Base-by-base conservation (phyloP, 306 rosid genomes). In the Pueraria montana region DNA sequence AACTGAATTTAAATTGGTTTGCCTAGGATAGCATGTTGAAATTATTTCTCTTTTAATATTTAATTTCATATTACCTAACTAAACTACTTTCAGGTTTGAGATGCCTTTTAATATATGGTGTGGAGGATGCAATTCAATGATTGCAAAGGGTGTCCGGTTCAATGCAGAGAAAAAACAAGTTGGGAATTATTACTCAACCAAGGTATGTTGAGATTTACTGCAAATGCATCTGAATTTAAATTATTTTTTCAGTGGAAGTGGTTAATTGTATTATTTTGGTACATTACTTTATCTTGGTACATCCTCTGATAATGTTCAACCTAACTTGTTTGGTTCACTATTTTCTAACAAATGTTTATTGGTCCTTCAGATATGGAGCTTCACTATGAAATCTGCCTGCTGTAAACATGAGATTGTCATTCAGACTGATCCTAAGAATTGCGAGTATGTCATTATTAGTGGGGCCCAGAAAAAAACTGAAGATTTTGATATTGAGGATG, bases 41-140 rank as follows among this genome's bases (percentile, higher is more conserved):
- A 12, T 4, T 73, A 11, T 16, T 73, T 49, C 49, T 36, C 11
- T 50, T 61, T 42, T 68, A 61, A 34, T 10, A 12, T 73, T 49
- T 38, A 32, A 18, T 21, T 56, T 56, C 78, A 21, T 63, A 14
- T 79, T 56, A 26, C 46, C 56, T 59, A 17, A 65, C 48, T 68
- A 46, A 34, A 69, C 42, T 74, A 58, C 40, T 68, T 74, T 76
- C 90, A 92, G 98, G 90, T 94, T 96, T 73, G 99, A 96, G 96
- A 96, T 92, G 99, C 98, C 97, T 55, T 94, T 77, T 74, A 91
- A 96, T 72, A 85, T 96, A 86, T 93, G 97, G 97, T 96, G 99
- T 73, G 99, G 91, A 80, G 99, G 99, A 74, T 96, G 99, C 88
- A 96, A 96, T 85, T 90, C 97, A 72, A 96, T 96, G 98, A 96